Conservation (phyloP, 2,329 filamentous ascomycete species). For the Chaetomium globosum region DNA sequence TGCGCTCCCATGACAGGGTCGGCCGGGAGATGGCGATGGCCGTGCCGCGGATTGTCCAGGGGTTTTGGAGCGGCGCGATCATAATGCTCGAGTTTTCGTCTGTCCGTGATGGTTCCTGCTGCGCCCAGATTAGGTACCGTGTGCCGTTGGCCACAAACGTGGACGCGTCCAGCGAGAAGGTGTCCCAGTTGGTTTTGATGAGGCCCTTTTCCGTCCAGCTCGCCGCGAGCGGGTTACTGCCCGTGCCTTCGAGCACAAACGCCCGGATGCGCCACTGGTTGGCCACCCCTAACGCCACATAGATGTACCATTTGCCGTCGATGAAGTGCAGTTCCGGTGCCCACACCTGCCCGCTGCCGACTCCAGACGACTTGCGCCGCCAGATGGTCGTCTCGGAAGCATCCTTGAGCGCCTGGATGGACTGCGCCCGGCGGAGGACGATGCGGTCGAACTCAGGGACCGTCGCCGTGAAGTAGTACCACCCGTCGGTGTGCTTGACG, state of each 20-base stretch:
- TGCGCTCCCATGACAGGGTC: slow-evolving; percentile 30
- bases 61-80: slow-evolving; percentile 38
- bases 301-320: slow-evolving; percentile 57
- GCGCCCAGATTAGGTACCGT: slow-evolving; percentile 41
- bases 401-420: slow-evolving; percentile 27
- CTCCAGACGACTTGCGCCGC: slow-evolving; percentile 46
- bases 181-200: slow-evolving; percentile 40
- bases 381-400: slow-evolving; percentile 38
- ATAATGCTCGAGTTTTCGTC: slow-evolving; percentile 38
- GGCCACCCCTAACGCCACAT: slow-evolving; percentile 45
- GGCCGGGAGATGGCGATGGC: slow-evolving; percentile 34
- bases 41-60: slow-evolving; percentile 38
- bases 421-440: slow-evolving; percentile 30
- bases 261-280: slow-evolving; percentile 37
- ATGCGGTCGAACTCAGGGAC: slow-evolving; percentile 36
- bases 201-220: slow-evolving; percentile 39
- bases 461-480: slow-evolving; percentile 35
- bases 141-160: slow-evolving; percentile 39
- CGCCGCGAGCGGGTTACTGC: slow-evolving; percentile 38
- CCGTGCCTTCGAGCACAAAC: slow-evolving; percentile 40
- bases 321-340: slow-evolving; percentile 58
- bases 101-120: slow-evolving; percentile 34
- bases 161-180: slow-evolving; percentile 40
- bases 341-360: slow-evolving; percentile 53
- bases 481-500: slow-evolving; percentile 38